These are phyloP conservation scores for Durio zibethinus DNA, from an alignment of 345 rosid species.

Conservation along the genomic window DNA sequence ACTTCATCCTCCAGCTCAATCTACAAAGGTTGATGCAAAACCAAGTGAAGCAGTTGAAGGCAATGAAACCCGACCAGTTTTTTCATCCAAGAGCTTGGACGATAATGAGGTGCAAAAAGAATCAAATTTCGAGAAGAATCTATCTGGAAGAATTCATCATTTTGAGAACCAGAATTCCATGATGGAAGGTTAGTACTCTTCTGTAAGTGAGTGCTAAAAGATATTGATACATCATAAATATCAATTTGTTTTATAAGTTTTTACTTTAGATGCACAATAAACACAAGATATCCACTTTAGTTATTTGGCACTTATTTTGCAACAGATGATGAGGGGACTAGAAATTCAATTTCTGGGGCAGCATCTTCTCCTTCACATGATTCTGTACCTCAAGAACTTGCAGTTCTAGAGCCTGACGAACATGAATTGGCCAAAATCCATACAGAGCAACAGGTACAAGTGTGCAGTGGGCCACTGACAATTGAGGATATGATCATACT, in stretches of 20 bases:
- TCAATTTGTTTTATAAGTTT: neutral
- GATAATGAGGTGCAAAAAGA: constrained; percentile 13
- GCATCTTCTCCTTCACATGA: constrained; percentile 10
- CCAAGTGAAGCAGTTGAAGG: constrained; percentile 18
- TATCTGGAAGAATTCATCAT: constrained; percentile 7
- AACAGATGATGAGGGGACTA: constrained; percentile 22
- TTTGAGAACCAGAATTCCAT: constrained; percentile 18
- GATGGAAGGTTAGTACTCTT: constrained; percentile 30
- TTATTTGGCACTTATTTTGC: neutral
- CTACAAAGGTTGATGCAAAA: constrained; percentile 12
- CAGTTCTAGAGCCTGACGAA: constrained; percentile 12
- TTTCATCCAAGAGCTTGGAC: constrained; percentile 9
- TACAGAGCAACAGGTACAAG: neutral
- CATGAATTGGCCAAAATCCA: constrained; percentile 7
- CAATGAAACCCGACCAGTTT: constrained; percentile 9
- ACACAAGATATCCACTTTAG: neutral
- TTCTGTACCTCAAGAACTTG: constrained; percentile 20
- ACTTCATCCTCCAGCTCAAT: constrained; percentile 19
- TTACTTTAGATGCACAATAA: constrained; percentile 4
- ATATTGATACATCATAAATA: neutral
- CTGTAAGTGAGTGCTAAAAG: neutral
- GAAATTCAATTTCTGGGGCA: constrained; percentile 8
- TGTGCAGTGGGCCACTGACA: neutral
- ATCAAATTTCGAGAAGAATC: constrained; percentile 8
- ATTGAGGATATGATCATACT: constrained; percentile 13